Conservation (phyloP, 2,329 filamentous ascomycete genomes). For the Nemania sp. region DNA sequence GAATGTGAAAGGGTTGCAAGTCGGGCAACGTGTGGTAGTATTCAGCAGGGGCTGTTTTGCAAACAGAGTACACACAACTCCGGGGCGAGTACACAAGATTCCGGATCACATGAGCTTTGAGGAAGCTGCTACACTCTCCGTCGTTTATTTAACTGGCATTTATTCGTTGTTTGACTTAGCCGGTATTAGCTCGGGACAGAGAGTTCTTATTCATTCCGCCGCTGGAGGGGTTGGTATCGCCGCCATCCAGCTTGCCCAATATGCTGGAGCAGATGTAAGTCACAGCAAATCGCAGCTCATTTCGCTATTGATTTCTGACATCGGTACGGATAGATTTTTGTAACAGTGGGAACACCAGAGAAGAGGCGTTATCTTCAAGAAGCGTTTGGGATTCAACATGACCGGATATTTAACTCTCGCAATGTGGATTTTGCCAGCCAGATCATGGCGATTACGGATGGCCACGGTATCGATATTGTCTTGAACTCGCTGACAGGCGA, state of each 20-base stretch:
- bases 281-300: not conserved
- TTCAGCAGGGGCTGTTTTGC: conserved; percentile 26
- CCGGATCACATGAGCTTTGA: conserved; percentile 40
- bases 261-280: conserved; percentile 16
- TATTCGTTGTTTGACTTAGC: conserved; percentile 37
- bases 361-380: conserved; percentile 35
- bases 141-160: conserved; percentile 38
- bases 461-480: conserved; percentile 29
- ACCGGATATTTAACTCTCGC: conserved; percentile 37
- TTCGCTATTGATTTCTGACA: not conserved
- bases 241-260: conserved; percentile 16
- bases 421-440: conserved; percentile 35
- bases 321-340: conserved; percentile 19
- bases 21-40: conserved; percentile 30
- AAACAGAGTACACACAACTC: conserved; percentile 19
- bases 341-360: conserved; percentile 27
- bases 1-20: conserved; percentile 22
- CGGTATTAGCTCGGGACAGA: conserved; percentile 31
- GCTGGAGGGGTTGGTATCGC: conserved; percentile 26
- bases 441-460: conserved; percentile 33
- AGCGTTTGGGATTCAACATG: conserved; percentile 35
- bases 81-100: conserved; percentile 30
- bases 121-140: conserved; percentile 40
- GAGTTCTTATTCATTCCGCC: conserved; percentile 28
- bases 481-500: conserved; percentile 28